Conservation (phyloP, 1,139 yeast genomes). For the Saccharomycopsis phalli region DNA sequence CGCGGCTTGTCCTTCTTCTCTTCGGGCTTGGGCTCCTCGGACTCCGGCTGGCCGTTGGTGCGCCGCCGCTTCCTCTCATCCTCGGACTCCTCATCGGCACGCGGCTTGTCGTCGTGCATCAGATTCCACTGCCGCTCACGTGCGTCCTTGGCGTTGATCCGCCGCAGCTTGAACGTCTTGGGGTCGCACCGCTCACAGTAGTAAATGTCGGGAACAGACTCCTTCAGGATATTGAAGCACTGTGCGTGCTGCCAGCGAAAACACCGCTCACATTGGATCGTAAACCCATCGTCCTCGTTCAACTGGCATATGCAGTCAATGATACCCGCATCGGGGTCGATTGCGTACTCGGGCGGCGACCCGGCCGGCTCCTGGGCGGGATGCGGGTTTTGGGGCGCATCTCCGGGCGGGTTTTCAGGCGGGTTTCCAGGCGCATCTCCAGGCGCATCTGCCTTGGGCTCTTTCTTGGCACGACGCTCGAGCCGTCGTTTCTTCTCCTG, state of each 20-base stretch:
- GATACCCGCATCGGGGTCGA: slow-evolving; percentile 71
- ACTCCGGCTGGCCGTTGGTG: background rate
- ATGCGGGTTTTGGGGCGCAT: background rate
- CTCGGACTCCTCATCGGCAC: background rate
- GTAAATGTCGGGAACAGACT: slow-evolving; percentile 76
- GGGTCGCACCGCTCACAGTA: slow-evolving; percentile 74
- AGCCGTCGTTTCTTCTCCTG: background rate
- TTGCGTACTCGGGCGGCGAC: slow-evolving; percentile 39
- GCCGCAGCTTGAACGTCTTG: slow-evolving; percentile 31
- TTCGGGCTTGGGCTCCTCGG: slow-evolving; percentile 13
- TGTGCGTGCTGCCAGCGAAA: slow-evolving; percentile 91
- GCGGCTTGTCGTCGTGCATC: slow-evolving; percentile 2
- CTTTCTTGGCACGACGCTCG: background rate
- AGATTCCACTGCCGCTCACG: slow-evolving; percentile 33
- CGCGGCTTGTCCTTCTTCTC: slow-evolving; percentile 22
- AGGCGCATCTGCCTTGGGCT: background rate
- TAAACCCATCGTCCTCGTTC: slow-evolving; percentile 90
- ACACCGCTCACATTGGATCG: slow-evolving; percentile 89
- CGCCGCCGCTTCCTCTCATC: background rate
- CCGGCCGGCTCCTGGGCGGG: background rate
- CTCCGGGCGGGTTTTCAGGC: background rate
- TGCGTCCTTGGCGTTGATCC: slow-evolving; percentile 44
- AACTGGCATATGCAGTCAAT: slow-evolving; percentile 87
- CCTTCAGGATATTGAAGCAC: slow-evolving; percentile 72
- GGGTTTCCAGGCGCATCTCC: background rate